Base-by-base conservation (phyloP, 352 stramenopile genomes). In the Globisporangium sylvaticum region DNA sequence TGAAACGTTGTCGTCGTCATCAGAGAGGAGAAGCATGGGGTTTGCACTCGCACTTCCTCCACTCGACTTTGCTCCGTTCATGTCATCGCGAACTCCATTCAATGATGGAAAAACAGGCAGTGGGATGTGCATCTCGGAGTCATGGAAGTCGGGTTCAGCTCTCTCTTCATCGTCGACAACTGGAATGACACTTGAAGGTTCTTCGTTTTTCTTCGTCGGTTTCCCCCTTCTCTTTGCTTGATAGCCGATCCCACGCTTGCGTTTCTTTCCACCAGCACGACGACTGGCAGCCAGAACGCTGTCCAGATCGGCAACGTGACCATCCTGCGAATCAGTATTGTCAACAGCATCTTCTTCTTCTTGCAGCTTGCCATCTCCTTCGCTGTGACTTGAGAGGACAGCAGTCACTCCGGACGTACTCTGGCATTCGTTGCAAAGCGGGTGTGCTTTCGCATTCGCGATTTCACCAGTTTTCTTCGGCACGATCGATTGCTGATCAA, bases 1-100 rank as follows among this genome's bases (percentile, higher is more conserved):
- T n/a, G 64, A 31, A 57, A 74, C 65, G n/a, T 73, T 71, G 15
- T 63, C 69, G 66, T 89, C 84, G 22, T 79, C 73, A 20, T 82
- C 71, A 7, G 83, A 84, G 25, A 71, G 78, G 25, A 86, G 22
- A 1, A 89, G 27, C 14, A 81, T 67, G 1, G 68, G 71, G 44
- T 58, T 67, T 25, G 73, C 70, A 18, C 39, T 70, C 50, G 64
- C 71, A 48, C 56, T 71, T 64, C 65, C 75, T 10, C 54, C 60
- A 60, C 25, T 79, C 20, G 9, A 27, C 29, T 81, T 79, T 5
- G n/a, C 20, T 22, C 57, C 32, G 18, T 15, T 34, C 22, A 46
- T 39, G 22, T 44, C 53, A 4, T 67, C 66, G 20, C 31, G 66
- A 52, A 20, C 64, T 20, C 46, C 42, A n/a, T 25, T 46, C n/a